These are phyloP conservation scores for Crithidia sp. DNA, from an alignment of 208 protist species.

Conservation along the genomic window DNA sequence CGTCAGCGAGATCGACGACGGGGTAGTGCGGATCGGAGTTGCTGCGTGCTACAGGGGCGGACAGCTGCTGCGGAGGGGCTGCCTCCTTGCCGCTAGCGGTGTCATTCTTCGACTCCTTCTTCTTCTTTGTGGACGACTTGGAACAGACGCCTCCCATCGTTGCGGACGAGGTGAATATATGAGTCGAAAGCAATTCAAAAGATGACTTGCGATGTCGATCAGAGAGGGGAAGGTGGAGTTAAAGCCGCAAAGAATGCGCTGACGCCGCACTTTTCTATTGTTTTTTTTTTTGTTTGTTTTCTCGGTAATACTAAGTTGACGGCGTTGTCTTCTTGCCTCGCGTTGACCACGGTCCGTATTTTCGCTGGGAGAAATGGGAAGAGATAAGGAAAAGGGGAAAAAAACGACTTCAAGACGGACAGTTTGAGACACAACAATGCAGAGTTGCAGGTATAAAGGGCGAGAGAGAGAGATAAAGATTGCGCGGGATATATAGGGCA, in stretches of 20 bases:
- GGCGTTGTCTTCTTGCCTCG: no score
- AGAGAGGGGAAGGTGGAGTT: no score
- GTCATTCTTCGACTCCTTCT: not conserved
- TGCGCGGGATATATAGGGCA: not conserved
- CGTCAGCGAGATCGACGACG: not conserved
- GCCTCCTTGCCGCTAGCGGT: not conserved
- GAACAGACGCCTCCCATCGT: conserved; percentile 29
- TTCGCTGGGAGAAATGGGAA: conserved; percentile 1
- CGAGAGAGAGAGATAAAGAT: no score
- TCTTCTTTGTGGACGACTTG: conserved; percentile 17
- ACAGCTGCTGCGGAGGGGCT: no score
- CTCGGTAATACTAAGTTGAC: not conserved
- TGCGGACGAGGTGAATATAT: not conserved
- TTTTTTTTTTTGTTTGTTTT: not conserved
- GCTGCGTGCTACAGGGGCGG: not conserved
- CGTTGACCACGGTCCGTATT: not conserved
- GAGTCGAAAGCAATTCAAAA: no score
- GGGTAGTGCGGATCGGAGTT: not conserved
- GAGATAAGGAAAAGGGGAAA: not conserved
- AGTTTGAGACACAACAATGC: no score
- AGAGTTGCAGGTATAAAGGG: no score
- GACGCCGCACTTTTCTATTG: not conserved
- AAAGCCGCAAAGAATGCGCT: no score
- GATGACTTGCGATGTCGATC: no score
- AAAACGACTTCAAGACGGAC: no score